Evolutionary conservation across 2,329 filamentous ascomycete genomes (phyloP).

Genomic region (Aureobasidium sp.): DNA sequence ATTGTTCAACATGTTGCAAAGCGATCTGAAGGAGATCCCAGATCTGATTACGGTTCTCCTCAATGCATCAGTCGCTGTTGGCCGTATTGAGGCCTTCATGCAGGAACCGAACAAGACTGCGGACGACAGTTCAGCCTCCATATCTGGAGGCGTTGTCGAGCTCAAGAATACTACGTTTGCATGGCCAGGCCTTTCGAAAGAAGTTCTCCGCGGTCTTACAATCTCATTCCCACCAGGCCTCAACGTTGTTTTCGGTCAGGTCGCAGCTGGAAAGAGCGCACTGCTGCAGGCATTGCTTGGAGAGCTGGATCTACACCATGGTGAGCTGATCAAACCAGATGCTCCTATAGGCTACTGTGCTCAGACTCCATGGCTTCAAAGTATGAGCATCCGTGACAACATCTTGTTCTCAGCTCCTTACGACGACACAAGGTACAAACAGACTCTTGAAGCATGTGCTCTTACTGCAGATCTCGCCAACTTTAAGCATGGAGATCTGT

Average conservation of each 20-base stretch:
- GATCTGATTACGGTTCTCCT: constrained; percentile 65
- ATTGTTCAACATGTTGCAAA: constrained; percentile 68
- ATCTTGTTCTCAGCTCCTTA: constrained; percentile 58
- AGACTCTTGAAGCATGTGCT: constrained; percentile 59
- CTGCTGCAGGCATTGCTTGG: constrained; percentile 51
- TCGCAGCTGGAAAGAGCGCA: constrained; percentile 56
- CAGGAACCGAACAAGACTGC: constrained; percentile 62
- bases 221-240: constrained; percentile 49
- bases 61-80: constrained; percentile 75
- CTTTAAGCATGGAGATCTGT: constrained; percentile 57
- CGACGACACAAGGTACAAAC: constrained; percentile 59
- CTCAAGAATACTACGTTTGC: constrained; percentile 63
- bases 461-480: constrained; percentile 53
- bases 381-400: constrained; percentile 61
- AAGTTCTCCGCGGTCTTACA: constrained; percentile 47
- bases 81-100: constrained; percentile 81
- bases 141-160: constrained; percentile 30
- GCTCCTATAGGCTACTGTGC: constrained; percentile 56
- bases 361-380: constrained; percentile 60
- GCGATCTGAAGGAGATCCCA: constrained; percentile 65
- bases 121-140: constrained; percentile 29
- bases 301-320: constrained; percentile 47
- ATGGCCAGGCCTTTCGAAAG: constrained; percentile 61
- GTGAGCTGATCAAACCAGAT: constrained; percentile 45
- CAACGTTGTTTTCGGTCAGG: constrained; percentile 55